A percentile compares a stretch with the other conserved stretches of the same genome.
Evolutionary conservation across 176 grass and related monocot genomes (phyloP).

Genomic region (Zoysia japonica): DNA sequence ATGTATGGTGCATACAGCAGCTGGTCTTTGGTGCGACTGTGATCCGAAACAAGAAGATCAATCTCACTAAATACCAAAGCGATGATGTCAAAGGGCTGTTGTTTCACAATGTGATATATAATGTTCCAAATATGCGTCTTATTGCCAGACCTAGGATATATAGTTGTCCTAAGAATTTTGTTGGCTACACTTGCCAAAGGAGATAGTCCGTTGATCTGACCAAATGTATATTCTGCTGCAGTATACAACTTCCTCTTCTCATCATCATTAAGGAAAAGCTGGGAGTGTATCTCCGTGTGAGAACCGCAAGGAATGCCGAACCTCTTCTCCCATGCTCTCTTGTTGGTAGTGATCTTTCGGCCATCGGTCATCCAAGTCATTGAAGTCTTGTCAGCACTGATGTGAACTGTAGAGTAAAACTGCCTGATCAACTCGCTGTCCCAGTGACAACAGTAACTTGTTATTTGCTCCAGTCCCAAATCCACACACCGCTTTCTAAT

Average conservation of each 20-base stretch:
- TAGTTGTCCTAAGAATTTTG: conserved; percentile 22
- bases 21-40: neutral
- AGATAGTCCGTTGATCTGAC: neutral
- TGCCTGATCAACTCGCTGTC: conserved; percentile 13
- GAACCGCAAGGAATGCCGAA: conserved; percentile 1
- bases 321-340: conserved; percentile 23
- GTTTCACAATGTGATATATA: conserved; percentile 22
- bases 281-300: conserved; percentile 4
- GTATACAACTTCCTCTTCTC: conserved; percentile 34
- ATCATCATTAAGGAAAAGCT: conserved; percentile 31
- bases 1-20: conserved; percentile 37
- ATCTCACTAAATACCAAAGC: conserved; percentile 25
- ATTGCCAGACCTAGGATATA: conserved; percentile 27
- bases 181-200: conserved; percentile 28
- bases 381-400: conserved; percentile 8
- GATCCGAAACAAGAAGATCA: conserved; percentile 4
- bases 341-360: conserved; percentile 16
- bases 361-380: conserved; percentile 41
- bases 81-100: conserved; percentile 23
- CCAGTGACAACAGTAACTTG: conserved; percentile 14
- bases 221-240: conserved; percentile 8
- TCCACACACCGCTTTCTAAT: conserved; percentile 18
- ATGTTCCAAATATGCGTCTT: conserved; percentile 24
- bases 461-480: conserved; percentile 36
- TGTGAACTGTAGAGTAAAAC: conserved; percentile 37